Conservation (phyloP, 2,329 filamentous ascomycete species). For the Thielaviopsis euricoi region DNA sequence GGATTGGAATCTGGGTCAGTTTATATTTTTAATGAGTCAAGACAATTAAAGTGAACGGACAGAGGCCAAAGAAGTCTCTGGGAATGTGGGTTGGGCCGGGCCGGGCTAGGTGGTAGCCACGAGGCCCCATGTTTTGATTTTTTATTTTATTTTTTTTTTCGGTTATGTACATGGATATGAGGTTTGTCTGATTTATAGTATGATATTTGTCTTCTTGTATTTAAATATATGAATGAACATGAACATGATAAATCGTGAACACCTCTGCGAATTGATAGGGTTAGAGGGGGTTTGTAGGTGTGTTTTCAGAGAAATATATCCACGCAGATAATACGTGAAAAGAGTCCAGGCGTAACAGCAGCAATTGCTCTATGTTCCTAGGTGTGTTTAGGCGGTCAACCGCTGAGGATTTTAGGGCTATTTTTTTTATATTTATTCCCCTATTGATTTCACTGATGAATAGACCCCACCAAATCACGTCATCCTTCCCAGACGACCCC, state of each 20-base stretch:
- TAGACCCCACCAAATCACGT: conserved; percentile 2
- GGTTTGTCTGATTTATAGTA: background rate
- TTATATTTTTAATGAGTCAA: background rate
- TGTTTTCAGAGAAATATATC: too few species aligned
- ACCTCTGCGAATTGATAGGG: too few species aligned
- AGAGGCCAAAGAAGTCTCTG: background rate
- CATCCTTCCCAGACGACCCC: background rate
- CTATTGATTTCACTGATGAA: background rate
- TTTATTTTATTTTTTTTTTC: background rate
- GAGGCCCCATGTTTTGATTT: background rate
- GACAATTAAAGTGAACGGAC: background rate
- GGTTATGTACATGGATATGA: background rate
- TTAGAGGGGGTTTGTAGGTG: too few species aligned
- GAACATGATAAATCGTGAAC: too few species aligned
- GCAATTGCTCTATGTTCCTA: too few species aligned
- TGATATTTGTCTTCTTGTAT: background rate
- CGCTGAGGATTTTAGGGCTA: too few species aligned
- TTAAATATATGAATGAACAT: too few species aligned
- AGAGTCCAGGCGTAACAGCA: too few species aligned
- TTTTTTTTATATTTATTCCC: background rate
- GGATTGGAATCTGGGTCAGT: background rate
- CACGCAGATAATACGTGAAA: too few species aligned
- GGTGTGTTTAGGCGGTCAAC: too few species aligned
- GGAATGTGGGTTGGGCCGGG: background rate
- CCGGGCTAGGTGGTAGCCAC: background rate